Base-by-base conservation (phyloP, 2,329 filamentous ascomycete species). In the Aureobasidium melanogenum region DNA sequence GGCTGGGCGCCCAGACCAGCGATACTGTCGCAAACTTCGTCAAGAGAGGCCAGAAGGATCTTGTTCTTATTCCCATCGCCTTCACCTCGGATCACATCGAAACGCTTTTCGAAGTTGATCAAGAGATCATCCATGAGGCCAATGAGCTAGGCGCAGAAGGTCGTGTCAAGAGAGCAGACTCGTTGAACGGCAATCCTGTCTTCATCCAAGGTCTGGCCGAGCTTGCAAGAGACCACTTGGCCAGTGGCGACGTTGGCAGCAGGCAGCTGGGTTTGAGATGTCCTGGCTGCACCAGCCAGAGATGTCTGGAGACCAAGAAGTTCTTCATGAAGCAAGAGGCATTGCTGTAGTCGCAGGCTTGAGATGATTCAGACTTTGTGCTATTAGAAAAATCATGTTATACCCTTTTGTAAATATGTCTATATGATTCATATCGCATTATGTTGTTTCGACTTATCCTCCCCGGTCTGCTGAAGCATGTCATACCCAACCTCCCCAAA, bases 31-130 rank as follows among this genome's bases (percentile, higher is more conserved):
- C 92, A 71, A 83, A 91, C 63, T 95, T 97, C 71, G 86, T 97
- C 66, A 85, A 88, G 71, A 91, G 94, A 75, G 94, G 93, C 0
- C 89, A 97, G 70, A 96, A 87, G 60, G 91, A 99, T 71, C 80
- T 99, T 60, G 81, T 97, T 1, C 80, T 99, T 7, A 91, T 99
- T 61, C 94, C 94, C 0, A 95, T 99, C 66, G 94, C 94, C 6
- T 99, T 99, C 73, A 99, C 94, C 0, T 96, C 90, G n/a, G 94
- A 99, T 70, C 94, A 99, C 72, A 99, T 99, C 67, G 94, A 99
- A 77, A 99, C 94, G 0, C 80, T 99, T 0, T 97, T 88, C 72
- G 94, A 99, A 74, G 79, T 99, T 57, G 94, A 99, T 73, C 82
- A 90, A 68, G 94, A 99, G 75, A 91, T 99, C 41, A 97, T 99